These are phyloP conservation scores for Corymbia calophylla DNA, from an alignment of 441 rosid species.

Conservation along the genomic window DNA sequence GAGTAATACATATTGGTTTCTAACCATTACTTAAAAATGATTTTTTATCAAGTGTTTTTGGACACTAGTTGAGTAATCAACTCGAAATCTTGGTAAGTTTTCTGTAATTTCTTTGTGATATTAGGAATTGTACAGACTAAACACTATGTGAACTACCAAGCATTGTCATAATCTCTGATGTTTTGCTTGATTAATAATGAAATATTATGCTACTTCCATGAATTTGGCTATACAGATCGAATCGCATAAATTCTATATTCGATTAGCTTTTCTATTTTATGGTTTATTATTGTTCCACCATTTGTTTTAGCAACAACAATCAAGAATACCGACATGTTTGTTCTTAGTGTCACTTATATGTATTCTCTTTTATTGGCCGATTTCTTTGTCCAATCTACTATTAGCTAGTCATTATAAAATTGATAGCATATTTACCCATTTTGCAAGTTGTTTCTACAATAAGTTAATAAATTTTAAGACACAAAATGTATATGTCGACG, in stretches of 20 bases:
- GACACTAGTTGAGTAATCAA: background rate
- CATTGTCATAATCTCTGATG: fast-evolving
- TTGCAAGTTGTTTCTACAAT: background rate
- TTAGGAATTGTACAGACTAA: background rate
- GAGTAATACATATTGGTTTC: background rate
- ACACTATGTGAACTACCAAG: background rate
- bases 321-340: too few relatives aligned
- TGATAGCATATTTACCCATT: background rate
- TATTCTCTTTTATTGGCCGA: too few relatives aligned
- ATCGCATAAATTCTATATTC: too few relatives aligned
- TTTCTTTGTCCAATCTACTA: background rate
- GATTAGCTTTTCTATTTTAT: too few relatives aligned
- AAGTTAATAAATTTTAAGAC: background rate
- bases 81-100: background rate
- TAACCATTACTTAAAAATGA: background rate
- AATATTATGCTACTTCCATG: too few relatives aligned
- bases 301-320: too few relatives aligned
- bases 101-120: background rate
- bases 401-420: background rate
- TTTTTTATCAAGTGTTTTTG: background rate
- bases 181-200: background rate
- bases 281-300: too few relatives aligned
- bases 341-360: too few relatives aligned
- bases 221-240: background rate
- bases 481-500: fast-evolving